A percentile compares a stretch with the other conserved stretches of the same genome.
Conservation (phyloP, 768 basidiomycete species). For the Lepiota venenata region DNA sequence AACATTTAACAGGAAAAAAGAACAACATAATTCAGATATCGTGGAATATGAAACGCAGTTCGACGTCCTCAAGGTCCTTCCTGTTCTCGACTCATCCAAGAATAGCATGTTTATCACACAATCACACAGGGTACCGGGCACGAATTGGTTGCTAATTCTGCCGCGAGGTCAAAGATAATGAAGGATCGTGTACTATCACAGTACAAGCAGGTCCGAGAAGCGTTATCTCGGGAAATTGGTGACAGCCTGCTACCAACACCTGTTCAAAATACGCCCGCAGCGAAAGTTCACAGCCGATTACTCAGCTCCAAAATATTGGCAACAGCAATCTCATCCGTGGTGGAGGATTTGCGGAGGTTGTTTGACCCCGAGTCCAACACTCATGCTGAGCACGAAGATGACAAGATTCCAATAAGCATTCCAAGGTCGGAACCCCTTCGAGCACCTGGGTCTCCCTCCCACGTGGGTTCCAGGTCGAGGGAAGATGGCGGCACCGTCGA, state of each 20-base stretch:
- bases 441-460: not conserved
- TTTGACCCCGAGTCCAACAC: conserved; percentile 22
- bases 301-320: conserved; percentile 78
- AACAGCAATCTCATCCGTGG: conserved; percentile 44
- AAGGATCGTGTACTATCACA: conserved; percentile 63
- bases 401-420: not conserved
- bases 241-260: conserved; percentile 29
- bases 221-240: conserved; percentile 43
- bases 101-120: conserved; percentile 1
- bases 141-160: conserved; percentile 57
- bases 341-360: conserved; percentile 47
- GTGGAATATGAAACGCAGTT: conserved; percentile 58
- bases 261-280: conserved; percentile 37
- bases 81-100: conserved; percentile 1
- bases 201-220: conserved; percentile 42
- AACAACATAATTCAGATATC: conserved; percentile 34
- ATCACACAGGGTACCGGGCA: conserved; percentile 49
- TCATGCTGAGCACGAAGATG: conserved; percentile 13
- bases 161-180: conserved; percentile 67
- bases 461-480: conserved; percentile 21
- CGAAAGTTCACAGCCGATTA: conserved; percentile 68
- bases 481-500: conserved; percentile 24
- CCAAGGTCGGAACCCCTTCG: not conserved
- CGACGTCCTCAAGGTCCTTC: conserved; percentile 58
- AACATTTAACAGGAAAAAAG: conserved; percentile 30